A percentile compares a stretch with the other conserved stretches of the same genome.
These are phyloP conservation scores for Dysphania ambrosioides DNA, from an alignment of 148 eudicot genomes.

Conservation along the genomic window DNA sequence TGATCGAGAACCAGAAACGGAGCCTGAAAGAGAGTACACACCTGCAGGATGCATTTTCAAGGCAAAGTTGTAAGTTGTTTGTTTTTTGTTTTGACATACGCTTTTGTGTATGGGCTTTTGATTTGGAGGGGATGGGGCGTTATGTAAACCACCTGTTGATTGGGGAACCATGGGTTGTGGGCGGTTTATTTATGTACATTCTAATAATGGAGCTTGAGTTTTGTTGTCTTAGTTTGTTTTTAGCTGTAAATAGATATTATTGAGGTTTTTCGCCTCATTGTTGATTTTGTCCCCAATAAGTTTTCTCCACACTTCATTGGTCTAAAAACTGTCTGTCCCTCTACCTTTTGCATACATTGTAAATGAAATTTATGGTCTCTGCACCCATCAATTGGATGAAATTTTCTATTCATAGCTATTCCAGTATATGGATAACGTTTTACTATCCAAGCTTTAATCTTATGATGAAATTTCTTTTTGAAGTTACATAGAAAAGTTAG, in stretches of 20 bases:
- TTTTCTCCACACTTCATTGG: too few species aligned
- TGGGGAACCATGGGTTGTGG: background rate
- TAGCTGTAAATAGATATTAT: background rate
- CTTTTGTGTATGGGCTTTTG: too few species aligned
- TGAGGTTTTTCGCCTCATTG: background rate
- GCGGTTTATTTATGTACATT: background rate
- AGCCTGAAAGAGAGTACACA: slow-evolving; percentile 76
- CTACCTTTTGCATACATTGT: too few species aligned
- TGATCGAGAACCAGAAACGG: slow-evolving; percentile 66
- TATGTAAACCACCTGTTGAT: background rate
- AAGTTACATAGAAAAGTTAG: too few species aligned
- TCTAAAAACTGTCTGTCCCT: too few species aligned
- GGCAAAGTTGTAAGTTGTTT: slow-evolving; percentile 69
- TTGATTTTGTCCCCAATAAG: too few species aligned
- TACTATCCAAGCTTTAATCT: too few species aligned
- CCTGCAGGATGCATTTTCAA: slow-evolving; percentile 81
- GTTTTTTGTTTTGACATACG: background rate
- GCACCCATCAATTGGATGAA: too few species aligned
- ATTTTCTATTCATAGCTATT: too few species aligned
- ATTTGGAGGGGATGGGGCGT: background rate
- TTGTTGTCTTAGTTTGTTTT: background rate
- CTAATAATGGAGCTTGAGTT: background rate
- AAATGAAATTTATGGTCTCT: too few species aligned
- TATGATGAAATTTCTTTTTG: too few species aligned
- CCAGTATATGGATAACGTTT: too few species aligned